These are phyloP conservation scores for Fusarium penzigii DNA, from an alignment of 2,329 filamentous ascomycete species.

Conservation along the genomic window DNA sequence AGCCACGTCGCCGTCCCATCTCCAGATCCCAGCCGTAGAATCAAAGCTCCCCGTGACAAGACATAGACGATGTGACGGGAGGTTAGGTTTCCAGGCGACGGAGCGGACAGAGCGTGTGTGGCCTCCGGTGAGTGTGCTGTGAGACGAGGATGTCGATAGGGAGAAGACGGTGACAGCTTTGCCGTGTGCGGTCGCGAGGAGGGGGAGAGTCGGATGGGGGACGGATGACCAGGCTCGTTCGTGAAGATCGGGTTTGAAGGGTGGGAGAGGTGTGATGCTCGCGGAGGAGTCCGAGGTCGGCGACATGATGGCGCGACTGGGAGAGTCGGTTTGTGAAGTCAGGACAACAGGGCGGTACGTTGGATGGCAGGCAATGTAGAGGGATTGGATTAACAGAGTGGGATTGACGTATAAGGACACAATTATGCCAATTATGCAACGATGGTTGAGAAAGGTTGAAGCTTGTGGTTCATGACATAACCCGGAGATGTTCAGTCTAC, in stretches of 20 bases:
- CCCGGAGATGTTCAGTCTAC: no score
- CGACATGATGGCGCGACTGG: slow-evolving; percentile 21
- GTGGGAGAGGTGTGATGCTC: slow-evolving; percentile 46
- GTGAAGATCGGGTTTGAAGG: slow-evolving; percentile 58
- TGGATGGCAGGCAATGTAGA: no score
- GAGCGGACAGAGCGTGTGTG: slow-evolving; percentile 89
- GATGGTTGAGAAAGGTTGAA: no score
- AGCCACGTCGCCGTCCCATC: slow-evolving; percentile 53
- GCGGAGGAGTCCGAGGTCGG: slow-evolving; percentile 27
- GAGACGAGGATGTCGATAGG: slow-evolving; percentile 74
- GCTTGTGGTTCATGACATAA: no score
- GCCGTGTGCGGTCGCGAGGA: slow-evolving; percentile 85
- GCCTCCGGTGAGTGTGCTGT: slow-evolving; percentile 80
- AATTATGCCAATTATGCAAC: no score
- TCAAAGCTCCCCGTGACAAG: slow-evolving; percentile 94
- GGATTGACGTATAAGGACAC: no score
- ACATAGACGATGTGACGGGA: slow-evolving; percentile 64
- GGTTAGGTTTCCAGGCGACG: slow-evolving; percentile 82
- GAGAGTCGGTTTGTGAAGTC: no score
- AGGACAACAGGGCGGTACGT: no score
- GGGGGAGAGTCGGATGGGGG: slow-evolving; percentile 83
- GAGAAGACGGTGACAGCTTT: slow-evolving; percentile 91
- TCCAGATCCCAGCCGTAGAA: slow-evolving; percentile 84
- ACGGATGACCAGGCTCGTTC: slow-evolving; percentile 82
- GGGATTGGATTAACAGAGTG: no score